These are phyloP conservation scores for Vachellia pachyceras DNA, from an alignment of 306 rosid genomes.

Conservation along the genomic window DNA sequence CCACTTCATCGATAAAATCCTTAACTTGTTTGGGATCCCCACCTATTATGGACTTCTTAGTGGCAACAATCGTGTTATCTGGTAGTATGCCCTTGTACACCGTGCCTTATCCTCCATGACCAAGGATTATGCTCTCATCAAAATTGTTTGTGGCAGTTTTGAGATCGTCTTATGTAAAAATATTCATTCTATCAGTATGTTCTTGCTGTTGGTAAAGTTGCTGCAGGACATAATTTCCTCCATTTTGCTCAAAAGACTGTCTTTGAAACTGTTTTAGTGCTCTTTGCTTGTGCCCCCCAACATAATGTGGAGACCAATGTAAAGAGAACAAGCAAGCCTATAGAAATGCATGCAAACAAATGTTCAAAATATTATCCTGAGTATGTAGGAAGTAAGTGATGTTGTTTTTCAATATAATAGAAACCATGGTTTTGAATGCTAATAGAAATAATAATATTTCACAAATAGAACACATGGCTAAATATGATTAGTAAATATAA, in stretches of 20 bases:
- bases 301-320: background rate
- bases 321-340: background rate
- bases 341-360: background rate
- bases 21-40: background rate
- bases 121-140: conserved; percentile 7
- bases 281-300: background rate
- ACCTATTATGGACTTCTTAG: conserved; percentile 16
- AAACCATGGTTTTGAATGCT: no score
- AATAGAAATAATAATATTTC: no score
- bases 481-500: no score
- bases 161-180: background rate
- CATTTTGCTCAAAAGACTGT: conserved; percentile 6
- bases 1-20: conserved; percentile 24
- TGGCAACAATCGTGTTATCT: background rate
- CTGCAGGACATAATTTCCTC: background rate
- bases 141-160: conserved; percentile 27
- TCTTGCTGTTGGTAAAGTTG: background rate
- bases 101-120: conserved; percentile 9
- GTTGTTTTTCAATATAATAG: no score
- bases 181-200: background rate
- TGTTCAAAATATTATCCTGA: no score
- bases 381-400: no score
- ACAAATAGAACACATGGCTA: no score
- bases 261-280: background rate
- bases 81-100: conserved; percentile 22